Conservation (phyloP, 2,329 filamentous ascomycete genomes). For the Ophiostoma sp. region DNA sequence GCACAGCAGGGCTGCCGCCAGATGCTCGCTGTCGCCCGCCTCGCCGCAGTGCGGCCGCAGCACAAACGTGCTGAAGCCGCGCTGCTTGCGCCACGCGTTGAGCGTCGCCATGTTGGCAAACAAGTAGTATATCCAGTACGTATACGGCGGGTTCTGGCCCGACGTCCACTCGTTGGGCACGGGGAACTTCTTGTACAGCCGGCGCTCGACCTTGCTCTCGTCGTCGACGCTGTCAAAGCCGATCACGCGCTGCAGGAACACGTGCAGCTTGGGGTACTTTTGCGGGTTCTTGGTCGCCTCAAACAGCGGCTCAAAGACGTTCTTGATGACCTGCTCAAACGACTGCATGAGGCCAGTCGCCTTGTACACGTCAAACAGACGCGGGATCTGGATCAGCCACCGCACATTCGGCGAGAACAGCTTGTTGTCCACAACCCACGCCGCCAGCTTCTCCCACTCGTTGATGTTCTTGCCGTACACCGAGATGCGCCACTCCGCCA, state of each 20-base stretch:
- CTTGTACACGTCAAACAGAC: constrained; percentile 94
- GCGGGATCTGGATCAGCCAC: constrained; percentile 93
- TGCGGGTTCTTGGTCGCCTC: constrained; percentile 85
- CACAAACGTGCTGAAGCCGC: constrained; percentile 93
- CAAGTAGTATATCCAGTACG: constrained; percentile 97
- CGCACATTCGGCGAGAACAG: constrained; percentile 95
- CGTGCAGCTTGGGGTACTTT: constrained; percentile 84
- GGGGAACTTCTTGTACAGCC: constrained; percentile 93
- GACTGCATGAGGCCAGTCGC: constrained; percentile 77
- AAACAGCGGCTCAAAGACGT: constrained; percentile 89
- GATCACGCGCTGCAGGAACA: constrained; percentile 91
- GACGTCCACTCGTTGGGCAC: constrained; percentile 83
- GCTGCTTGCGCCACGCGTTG: constrained; percentile 83
- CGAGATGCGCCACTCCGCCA: constrained; percentile 98
- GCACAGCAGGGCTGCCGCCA: constrained; percentile 85
- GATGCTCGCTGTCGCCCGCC: constrained; percentile 91
- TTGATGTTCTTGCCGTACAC: constrained; percentile 89
- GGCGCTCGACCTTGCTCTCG: constrained; percentile 91
- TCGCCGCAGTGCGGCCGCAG: constrained; percentile 93
- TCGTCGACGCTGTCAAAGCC: constrained; percentile 98
- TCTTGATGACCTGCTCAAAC: constrained; percentile 84
- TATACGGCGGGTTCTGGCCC: constrained; percentile 95
- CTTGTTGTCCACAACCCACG: constrained; percentile 97
- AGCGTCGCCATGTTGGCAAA: constrained; percentile 91
- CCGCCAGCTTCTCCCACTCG: constrained; percentile 96